Conservation (phyloP, 495 filamentous ascomycete species). For the Lasiosphaeria ovina region DNA sequence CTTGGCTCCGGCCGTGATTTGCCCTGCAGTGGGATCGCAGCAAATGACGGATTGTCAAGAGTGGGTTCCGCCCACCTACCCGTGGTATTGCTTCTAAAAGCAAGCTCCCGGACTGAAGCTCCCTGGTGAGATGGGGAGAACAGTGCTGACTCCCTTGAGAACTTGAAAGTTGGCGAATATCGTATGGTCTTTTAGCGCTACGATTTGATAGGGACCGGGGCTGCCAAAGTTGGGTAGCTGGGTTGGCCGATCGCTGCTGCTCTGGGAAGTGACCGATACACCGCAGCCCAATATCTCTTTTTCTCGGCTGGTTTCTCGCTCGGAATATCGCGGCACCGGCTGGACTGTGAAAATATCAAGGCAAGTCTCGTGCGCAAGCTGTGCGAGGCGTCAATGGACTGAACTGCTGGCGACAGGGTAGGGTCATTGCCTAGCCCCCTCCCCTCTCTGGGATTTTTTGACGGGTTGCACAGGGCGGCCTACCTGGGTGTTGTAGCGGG, state of each 20-base stretch:
- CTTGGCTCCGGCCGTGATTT: background rate
- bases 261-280: background rate
- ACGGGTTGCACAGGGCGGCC: background rate
- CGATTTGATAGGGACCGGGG: background rate
- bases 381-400: too few species aligned
- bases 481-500: background rate
- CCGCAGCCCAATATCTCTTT: background rate
- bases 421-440: background rate
- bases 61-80: constrained; percentile 24
- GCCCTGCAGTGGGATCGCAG: background rate
- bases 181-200: too few species aligned
- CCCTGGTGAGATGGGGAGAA: background rate
- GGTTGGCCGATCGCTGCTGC: background rate
- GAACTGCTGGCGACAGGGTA: background rate
- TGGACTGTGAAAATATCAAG: too few species aligned
- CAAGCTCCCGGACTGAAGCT: background rate
- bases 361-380: too few species aligned
- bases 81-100: constrained; percentile 10
- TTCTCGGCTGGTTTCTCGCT: background rate
- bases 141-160: background rate
- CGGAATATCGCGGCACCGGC: background rate
- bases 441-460: background rate
- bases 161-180: background rate
- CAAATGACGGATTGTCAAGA: background rate
- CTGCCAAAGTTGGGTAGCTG: too few species aligned